phyloP scores from a whole-genome alignment of 1,139 yeast genomes.

The Hyphopichia fennica region DNA sequence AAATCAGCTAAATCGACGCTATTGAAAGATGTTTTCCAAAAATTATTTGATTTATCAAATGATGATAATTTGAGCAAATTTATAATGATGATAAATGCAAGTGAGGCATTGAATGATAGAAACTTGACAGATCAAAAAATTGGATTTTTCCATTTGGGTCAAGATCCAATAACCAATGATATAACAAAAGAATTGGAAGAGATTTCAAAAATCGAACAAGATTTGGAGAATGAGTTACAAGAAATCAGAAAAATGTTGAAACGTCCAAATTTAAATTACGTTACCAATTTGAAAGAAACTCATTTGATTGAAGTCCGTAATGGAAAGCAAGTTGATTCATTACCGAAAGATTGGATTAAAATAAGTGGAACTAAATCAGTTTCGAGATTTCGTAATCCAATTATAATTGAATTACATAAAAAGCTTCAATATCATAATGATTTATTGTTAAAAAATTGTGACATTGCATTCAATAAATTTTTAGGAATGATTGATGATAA shows the following conservation, averaged over 20 bases:
- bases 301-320: slow-evolving; percentile 75
- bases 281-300: slow-evolving; percentile 61
- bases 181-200: slow-evolving; percentile 40
- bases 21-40: slow-evolving; percentile 21
- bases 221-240: slow-evolving; percentile 52
- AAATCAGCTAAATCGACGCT: slow-evolving; percentile 21
- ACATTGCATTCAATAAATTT: slow-evolving; percentile 57
- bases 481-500: slow-evolving; percentile 42
- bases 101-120: slow-evolving; percentile 53
- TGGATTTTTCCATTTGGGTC: slow-evolving; percentile 51
- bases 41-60: slow-evolving; percentile 17
- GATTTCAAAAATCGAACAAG: slow-evolving; percentile 43
- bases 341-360: slow-evolving; percentile 77
- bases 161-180: slow-evolving; percentile 37
- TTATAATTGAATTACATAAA: slow-evolving; percentile 49
- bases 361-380: slow-evolving; percentile 71
- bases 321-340: slow-evolving; percentile 46
- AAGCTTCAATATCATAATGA: slow-evolving; percentile 65
- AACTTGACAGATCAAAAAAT: slow-evolving; percentile 45
- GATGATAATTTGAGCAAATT: slow-evolving; percentile 27
- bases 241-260: slow-evolving; percentile 46
- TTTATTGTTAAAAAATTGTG: slow-evolving; percentile 52
- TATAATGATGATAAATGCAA: slow-evolving; percentile 55
- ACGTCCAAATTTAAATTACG: slow-evolving; percentile 58
- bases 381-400: slow-evolving; percentile 72